Conservation (phyloP, 768 basidiomycete species). For the Hypholoma fasciculare region DNA sequence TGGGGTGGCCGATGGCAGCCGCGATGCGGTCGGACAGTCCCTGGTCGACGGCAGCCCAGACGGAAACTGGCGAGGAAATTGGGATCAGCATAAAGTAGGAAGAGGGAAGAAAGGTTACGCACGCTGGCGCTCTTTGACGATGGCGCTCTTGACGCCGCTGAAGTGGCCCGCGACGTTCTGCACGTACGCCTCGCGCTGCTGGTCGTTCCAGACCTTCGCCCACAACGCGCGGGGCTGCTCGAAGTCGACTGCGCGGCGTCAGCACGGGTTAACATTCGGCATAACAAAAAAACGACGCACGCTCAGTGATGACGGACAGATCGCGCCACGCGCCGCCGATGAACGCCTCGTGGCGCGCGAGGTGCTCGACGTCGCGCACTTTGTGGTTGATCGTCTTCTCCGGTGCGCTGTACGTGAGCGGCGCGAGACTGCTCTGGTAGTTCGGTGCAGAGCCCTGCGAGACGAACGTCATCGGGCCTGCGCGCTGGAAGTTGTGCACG, state of each 20-base stretch:
- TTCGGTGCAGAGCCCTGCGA: constrained; percentile 87
- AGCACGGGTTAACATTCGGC: neutral
- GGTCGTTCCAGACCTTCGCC: constrained; percentile 65
- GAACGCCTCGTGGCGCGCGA: constrained; percentile 71
- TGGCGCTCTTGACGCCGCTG: constrained; percentile 55
- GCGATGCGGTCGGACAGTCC: constrained; percentile 76
- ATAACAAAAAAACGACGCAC: constrained; percentile 41
- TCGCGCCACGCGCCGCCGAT: constrained; percentile 68
- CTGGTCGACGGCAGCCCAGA: constrained; percentile 81
- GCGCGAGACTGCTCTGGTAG: constrained; percentile 79
- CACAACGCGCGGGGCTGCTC: constrained; percentile 80
- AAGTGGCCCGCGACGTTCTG: constrained; percentile 69
- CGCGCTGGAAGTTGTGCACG: constrained; percentile 91
- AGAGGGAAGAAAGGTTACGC: constrained; percentile 26
- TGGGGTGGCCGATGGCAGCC: constrained; percentile 61
- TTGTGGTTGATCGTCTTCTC: constrained; percentile 45
- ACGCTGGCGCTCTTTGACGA: constrained; percentile 68
- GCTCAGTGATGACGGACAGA: constrained; percentile 75
- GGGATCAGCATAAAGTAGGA: neutral
- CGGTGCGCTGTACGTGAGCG: constrained; percentile 61
- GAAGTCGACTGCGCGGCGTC: constrained; percentile 62
- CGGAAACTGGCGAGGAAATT: constrained; percentile 53
- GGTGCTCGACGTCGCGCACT: constrained; percentile 38
- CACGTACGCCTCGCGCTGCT: constrained; percentile 60
- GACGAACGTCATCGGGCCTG: constrained; percentile 65